These are phyloP conservation scores for Hypholoma sublateritium DNA, from an alignment of 768 basidiomycete genomes.

Conservation along the genomic window DNA sequence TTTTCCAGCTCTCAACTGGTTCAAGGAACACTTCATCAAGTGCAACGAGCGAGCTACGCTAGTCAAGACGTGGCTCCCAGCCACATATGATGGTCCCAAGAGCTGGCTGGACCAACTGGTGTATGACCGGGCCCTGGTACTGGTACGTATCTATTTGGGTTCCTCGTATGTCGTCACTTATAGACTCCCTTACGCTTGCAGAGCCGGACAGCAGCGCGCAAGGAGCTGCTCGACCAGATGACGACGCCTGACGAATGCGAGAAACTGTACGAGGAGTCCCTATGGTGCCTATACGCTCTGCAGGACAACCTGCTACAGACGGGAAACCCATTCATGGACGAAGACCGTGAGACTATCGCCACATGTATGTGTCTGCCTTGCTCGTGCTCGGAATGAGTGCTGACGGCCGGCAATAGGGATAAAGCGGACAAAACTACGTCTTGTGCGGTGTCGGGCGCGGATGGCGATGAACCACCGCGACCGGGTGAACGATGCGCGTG, in stretches of 20 bases:
- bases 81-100: slow-evolving; percentile 78
- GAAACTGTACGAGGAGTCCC: slow-evolving; percentile 90
- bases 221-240: slow-evolving; percentile 83
- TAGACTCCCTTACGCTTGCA: slow-evolving; percentile 27
- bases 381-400: not conserved
- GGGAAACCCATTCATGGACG: slow-evolving; percentile 83
- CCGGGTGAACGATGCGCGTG: slow-evolving; percentile 71
- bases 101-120: slow-evolving; percentile 88
- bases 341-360: slow-evolving; percentile 76
- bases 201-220: slow-evolving; percentile 91
- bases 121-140: slow-evolving; percentile 85
- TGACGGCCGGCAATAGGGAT: slow-evolving; percentile 53
- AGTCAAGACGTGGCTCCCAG: slow-evolving; percentile 86
- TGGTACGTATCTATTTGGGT: slow-evolving; percentile 51
- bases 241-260: slow-evolving; percentile 81
- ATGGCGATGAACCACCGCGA: slow-evolving; percentile 78
- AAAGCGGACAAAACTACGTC: slow-evolving; percentile 79
- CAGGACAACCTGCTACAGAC: slow-evolving; percentile 85
- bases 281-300: slow-evolving; percentile 92
- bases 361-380: slow-evolving; percentile 54
- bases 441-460: slow-evolving; percentile 73
- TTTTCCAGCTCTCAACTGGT: slow-evolving; percentile 78
- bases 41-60: slow-evolving; percentile 89
- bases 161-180: not conserved
- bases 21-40: slow-evolving; percentile 91